Conservation (phyloP, 768 basidiomycete genomes). For the Lactarius trivialis region DNA sequence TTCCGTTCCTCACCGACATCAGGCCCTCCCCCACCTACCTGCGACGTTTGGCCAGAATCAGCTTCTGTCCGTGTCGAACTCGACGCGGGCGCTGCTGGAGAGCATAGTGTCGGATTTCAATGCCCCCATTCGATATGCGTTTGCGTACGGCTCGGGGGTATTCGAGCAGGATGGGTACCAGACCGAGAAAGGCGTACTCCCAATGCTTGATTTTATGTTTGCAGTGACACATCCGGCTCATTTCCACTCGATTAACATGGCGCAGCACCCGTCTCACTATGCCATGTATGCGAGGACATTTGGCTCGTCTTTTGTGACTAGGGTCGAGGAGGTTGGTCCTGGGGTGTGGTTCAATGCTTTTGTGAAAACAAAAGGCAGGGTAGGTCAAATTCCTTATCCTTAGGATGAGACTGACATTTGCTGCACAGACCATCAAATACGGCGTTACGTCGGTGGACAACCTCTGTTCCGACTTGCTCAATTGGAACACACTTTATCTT, state of each 20-base stretch:
- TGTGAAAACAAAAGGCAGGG: slow-evolving; percentile 76
- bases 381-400: slow-evolving; percentile 39
- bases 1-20: slow-evolving; percentile 25
- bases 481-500: slow-evolving; percentile 90
- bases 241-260: slow-evolving; percentile 95
- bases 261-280: slow-evolving; percentile 87
- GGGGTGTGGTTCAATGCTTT: slow-evolving; percentile 97
- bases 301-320: slow-evolving; percentile 77
- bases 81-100: slow-evolving; percentile 74
- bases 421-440: slow-evolving; percentile 82
- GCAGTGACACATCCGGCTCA: slow-evolving; percentile 89
- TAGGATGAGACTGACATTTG: not conserved
- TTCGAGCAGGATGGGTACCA: slow-evolving; percentile 85
- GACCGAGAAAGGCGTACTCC: slow-evolving; percentile 34
- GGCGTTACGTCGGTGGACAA: slow-evolving; percentile 90
- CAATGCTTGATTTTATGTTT: slow-evolving; percentile 96
- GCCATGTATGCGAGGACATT: slow-evolving; percentile 79
- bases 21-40: slow-evolving; percentile 50
- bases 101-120: slow-evolving; percentile 74
- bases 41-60: slow-evolving; percentile 76
- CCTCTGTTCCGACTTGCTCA: slow-evolving; percentile 82
- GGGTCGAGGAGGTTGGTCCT: slow-evolving; percentile 66
- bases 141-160: slow-evolving; percentile 95
- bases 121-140: slow-evolving; percentile 92
- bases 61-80: slow-evolving; percentile 69